phyloP scores from a whole-genome alignment of 805 yeast species.

The Candida easanensis region DNA sequence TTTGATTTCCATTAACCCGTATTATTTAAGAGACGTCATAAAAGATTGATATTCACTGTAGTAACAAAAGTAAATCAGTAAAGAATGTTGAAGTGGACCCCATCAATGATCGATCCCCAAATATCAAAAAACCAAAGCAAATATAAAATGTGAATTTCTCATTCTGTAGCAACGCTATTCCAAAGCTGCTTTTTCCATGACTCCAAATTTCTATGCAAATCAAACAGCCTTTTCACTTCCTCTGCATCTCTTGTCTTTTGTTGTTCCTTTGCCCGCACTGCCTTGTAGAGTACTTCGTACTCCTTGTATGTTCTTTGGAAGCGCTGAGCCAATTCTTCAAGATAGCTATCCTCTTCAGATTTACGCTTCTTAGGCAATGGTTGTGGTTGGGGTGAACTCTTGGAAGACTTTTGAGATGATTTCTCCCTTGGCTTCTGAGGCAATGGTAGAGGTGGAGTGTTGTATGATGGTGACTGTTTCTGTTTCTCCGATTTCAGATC shows the following conservation, averaged over 20 bases:
- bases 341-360: slow-evolving; percentile 29
- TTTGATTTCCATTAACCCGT: too few relatives aligned
- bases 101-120: too few relatives aligned
- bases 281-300: slow-evolving; percentile 43
- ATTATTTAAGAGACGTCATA: too few relatives aligned
- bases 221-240: slow-evolving; percentile 38
- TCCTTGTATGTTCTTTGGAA: slow-evolving; percentile 48
- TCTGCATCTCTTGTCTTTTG: slow-evolving; percentile 7
- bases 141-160: background rate
- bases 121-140: background rate
- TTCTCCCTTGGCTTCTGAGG: background rate
- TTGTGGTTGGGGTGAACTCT: background rate
- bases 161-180: slow-evolving; percentile 32
- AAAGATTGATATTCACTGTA: too few relatives aligned
- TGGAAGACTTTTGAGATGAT: slow-evolving; percentile 9
- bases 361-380: slow-evolving; percentile 9
- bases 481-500: background rate
- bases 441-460: background rate
- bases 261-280: slow-evolving; percentile 1
- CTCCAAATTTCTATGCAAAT: slow-evolving; percentile 48
- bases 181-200: slow-evolving; percentile 57
- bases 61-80: too few relatives aligned
- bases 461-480: background rate
- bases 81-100: too few relatives aligned
- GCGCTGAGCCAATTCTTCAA: slow-evolving; percentile 42